Conservation (phyloP, 1,284 basidiomycete species). For the Tilletia horrida region DNA sequence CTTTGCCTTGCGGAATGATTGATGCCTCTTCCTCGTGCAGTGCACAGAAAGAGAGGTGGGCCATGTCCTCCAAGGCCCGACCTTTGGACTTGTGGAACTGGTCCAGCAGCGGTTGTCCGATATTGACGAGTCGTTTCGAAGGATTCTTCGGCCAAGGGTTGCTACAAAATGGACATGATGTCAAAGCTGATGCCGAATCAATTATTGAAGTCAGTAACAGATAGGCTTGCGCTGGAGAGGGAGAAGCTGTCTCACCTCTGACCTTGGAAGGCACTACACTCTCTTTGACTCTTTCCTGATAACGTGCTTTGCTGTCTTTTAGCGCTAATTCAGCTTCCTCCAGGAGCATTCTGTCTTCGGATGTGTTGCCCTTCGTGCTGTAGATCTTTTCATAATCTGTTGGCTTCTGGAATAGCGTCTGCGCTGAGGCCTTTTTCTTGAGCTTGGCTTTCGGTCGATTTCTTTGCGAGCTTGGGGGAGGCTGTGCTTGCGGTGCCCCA, state of each 20-base stretch:
- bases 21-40: constrained; percentile 4
- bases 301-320: not conserved
- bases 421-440: not conserved
- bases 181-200: not conserved
- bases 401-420: constrained; percentile 1
- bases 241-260: not conserved
- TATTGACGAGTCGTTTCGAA: not conserved
- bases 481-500: too few relatives aligned
- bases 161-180: not conserved
- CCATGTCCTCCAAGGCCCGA: not conserved
- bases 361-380: not conserved
- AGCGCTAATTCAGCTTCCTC: not conserved
- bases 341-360: not conserved
- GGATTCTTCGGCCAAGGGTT: not conserved
- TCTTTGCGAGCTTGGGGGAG: not conserved
- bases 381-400: not conserved
- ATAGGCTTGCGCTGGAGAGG: not conserved
- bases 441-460: not conserved
- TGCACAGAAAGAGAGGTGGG: not conserved
- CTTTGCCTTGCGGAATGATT: not conserved
- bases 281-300: not conserved
- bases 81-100: not conserved
- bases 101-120: constrained; percentile 3
- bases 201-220: not conserved
- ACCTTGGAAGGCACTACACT: not conserved